Base-by-base conservation (phyloP, 2,329 filamentous ascomycete genomes). In the Aschersonia sp. region DNA sequence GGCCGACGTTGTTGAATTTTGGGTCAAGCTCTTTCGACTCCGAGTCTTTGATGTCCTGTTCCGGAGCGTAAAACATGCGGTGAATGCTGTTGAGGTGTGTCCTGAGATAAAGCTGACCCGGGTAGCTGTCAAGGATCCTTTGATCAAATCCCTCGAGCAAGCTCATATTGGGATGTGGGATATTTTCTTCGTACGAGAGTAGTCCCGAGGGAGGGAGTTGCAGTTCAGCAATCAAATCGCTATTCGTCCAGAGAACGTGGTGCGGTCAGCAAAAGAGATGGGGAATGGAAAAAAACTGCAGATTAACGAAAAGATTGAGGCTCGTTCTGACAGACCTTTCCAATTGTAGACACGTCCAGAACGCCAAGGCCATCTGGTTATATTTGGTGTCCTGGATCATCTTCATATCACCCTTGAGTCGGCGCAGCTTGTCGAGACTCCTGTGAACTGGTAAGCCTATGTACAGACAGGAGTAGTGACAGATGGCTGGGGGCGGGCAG, bases 291-390 rank as follows among this genome's bases (percentile, higher is more conserved):
- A 22, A 22, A 4, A 22, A 22, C 4, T 22, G 22, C 22, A 22
- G 22, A 22, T 22, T 22, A 22, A 3, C 22, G 22, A 22, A 22
- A 22, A 22, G 22, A 22, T 22, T 22, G 22, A 22, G 22, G 22
- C 22, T 22, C 22, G 22, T 22, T 22, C 22, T 22, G 22, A 22
- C 22, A 22, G 22, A 87, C 83, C 83, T 95, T 64, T 97, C 90
- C 9, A 97, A 72, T 59, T 97, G 90, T 52, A 95, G 69, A 60
- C 87, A 94, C 6, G 89, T 92, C 90, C 90, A 97, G 57, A 89
- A 95, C 0, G 87, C 83, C 55, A 94, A 74, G 11, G 83, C 71
- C 37, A 83, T 71, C 48, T 83, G 71, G 58, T 88, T 86, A 55
- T 65, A 62, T 54, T 63, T 65, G 49, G 60, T 63, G 40, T 68